Evolutionary conservation across 176 grass and related monocot genomes (phyloP).

Genomic region (sorghum (Sorghum bicolor)): Sorghum_bicolor_NCBIv3 NC_012876.2:5012501-5013000

Average conservation of each 20-base stretch:
- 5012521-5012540: no score
- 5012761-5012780: neutral
- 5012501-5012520: no score
- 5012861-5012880: neutral
- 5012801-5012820: neutral
- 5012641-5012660: no score
- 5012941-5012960: constrained; percentile 71
- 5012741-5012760: neutral
- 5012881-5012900: neutral
- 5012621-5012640: no score
- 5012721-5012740: neutral
- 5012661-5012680: no score
- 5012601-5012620: no score
- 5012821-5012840: neutral
- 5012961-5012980: constrained; percentile 31
- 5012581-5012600: no score
- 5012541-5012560: no score
- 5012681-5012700: no score
- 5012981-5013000: constrained; percentile 5
- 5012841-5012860: neutral
- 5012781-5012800: neutral
- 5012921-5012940: constrained; percentile 60
- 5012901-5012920: constrained; percentile 25
- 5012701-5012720: neutral
- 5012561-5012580: no score